A percentile compares a stretch with the other conserved stretches of the same genome.
Conservation (phyloP, 2,329 filamentous ascomycete genomes). For the Xylaria sp. region DNA sequence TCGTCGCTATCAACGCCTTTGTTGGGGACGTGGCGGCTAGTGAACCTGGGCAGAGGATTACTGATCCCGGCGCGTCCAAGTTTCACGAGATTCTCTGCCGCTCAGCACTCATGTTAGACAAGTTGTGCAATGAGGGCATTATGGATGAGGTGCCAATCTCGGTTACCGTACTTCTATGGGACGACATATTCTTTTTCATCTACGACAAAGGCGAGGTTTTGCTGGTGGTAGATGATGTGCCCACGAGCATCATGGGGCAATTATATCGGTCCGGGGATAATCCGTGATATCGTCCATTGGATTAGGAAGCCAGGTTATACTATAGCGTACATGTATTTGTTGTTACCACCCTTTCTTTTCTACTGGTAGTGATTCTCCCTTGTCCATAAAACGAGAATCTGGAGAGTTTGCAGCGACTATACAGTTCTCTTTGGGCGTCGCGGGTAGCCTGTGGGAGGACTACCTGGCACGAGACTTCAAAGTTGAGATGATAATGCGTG, state of each 20-base stretch:
- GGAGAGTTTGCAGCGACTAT: no score
- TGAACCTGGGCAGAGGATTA: no score
- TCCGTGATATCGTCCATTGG: background rate
- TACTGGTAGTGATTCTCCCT: background rate
- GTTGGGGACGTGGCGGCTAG: background rate
- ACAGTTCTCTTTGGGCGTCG: background rate
- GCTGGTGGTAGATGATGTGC: no score
- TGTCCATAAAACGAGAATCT: background rate
- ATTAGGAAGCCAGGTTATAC: background rate
- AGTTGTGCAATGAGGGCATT: background rate
- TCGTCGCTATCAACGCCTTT: conserved; percentile 6
- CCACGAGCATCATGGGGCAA: no score
- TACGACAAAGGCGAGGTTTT: no score
- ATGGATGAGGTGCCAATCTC: background rate
- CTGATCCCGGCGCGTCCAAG: background rate
- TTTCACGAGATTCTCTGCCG: conserved; percentile 7
- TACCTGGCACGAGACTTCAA: background rate
- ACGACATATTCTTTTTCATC: background rate
- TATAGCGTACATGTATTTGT: no score
- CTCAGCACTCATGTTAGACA: background rate
- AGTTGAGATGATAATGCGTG: background rate
- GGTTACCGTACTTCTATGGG: background rate
- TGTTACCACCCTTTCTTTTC: background rate
- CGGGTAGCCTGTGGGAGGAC: background rate
- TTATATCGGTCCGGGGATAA: no score